Conservation (phyloP, 257 asterid species). For the Nicotiana knightiana region DNA sequence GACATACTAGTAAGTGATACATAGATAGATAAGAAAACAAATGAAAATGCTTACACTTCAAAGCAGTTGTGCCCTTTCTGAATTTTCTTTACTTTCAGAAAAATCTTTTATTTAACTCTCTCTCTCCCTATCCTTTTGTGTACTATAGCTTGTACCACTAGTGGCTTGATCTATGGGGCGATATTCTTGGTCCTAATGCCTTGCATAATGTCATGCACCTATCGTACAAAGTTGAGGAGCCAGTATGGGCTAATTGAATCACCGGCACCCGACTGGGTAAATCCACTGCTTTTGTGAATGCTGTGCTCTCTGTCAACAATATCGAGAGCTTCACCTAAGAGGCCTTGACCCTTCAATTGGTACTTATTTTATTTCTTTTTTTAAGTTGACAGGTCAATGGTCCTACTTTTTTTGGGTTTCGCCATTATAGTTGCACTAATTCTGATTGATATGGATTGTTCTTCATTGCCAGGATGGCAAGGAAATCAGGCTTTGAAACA, state of each 20-base stretch:
- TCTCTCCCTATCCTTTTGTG: background rate
- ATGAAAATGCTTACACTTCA: background rate
- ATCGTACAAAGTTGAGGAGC: constrained; percentile 50
- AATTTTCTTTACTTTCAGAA: background rate
- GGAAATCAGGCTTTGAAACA: constrained; percentile 36
- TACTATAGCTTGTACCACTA: constrained; percentile 48
- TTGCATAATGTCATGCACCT: constrained; percentile 58
- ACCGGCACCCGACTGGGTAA: constrained; percentile 46
- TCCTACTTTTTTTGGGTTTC: background rate
- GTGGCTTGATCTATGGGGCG: constrained; percentile 40
- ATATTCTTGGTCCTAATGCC: constrained; percentile 39
- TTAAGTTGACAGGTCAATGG: background rate
- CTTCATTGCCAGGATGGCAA: constrained; percentile 36
- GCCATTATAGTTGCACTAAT: background rate
- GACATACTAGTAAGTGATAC: constrained; percentile 36
- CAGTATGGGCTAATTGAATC: constrained; percentile 47
- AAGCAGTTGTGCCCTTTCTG: background rate
- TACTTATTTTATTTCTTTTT: constrained; percentile 3
- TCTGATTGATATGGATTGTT: background rate
- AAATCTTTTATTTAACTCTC: background rate
- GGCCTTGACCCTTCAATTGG: constrained; percentile 64
- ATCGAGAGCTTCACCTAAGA: constrained; percentile 49
- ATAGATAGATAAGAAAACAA: background rate
- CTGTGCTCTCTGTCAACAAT: constrained; percentile 75
- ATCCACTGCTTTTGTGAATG: constrained; percentile 58